Evolutionary conservation across 768 basidiomycete genomes (phyloP).

Genomic region (Pulveroboletus frians): DNA sequence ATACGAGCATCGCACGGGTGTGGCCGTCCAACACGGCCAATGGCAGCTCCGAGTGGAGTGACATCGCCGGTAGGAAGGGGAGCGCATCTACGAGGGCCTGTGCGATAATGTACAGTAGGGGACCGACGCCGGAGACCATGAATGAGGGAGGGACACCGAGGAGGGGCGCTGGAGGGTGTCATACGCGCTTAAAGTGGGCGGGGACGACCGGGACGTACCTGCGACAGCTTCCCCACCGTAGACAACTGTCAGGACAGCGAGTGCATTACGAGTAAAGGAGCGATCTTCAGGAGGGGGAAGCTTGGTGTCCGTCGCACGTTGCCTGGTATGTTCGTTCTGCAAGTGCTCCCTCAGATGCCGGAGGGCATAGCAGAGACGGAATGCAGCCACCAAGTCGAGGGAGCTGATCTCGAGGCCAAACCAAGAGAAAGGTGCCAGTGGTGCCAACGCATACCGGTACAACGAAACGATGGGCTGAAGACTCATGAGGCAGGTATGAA

Average conservation of each 20-base stretch:
- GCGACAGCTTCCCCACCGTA: constrained; percentile 74
- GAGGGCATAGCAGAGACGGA: constrained; percentile 65
- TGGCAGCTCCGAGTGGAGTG: constrained; percentile 59
- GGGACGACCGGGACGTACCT: constrained; percentile 38
- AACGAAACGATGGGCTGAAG: constrained; percentile 42
- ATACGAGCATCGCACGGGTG: constrained; percentile 72
- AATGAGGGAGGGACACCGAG: constrained; percentile 71
- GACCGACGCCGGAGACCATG: constrained; percentile 65
- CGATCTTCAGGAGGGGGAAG: constrained; percentile 37
- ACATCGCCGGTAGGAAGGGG: constrained; percentile 45
- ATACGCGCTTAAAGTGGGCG: not conserved
- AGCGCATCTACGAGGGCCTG: constrained; percentile 61
- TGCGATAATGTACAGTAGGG: constrained; percentile 52
- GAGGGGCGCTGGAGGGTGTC: constrained; percentile 44
- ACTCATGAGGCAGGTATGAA: constrained; percentile 21
- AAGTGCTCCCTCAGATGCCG: constrained; percentile 59
- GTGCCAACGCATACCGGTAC: constrained; percentile 50
- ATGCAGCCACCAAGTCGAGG: constrained; percentile 60
- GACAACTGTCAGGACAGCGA: constrained; percentile 60
- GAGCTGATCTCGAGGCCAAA: constrained; percentile 55
- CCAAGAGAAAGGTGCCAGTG: constrained; percentile 64
- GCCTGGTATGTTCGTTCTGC: constrained; percentile 40
- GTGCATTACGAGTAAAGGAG: constrained; percentile 54
- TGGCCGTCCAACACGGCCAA: constrained; percentile 73
- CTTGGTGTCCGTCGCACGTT: constrained; percentile 30